Conservation (phyloP, 305 asterid genomes). For the Rubia peregrina region DNA sequence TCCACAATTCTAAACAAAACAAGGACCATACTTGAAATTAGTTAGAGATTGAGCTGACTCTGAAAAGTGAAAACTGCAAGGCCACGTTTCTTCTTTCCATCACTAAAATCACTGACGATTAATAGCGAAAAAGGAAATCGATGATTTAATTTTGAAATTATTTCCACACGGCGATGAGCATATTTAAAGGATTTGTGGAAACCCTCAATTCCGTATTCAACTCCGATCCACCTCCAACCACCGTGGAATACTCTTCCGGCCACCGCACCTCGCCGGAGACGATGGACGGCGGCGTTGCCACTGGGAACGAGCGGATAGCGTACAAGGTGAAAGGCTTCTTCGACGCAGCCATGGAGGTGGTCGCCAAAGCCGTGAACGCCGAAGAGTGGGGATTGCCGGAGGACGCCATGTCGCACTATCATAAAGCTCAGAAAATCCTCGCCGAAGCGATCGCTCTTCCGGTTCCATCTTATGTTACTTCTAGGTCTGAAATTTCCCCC, state of each 20-base stretch:
- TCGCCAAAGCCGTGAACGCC: constrained; percentile 82
- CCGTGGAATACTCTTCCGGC: constrained; percentile 23
- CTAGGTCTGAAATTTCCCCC: constrained; percentile 41
- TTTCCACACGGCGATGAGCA: constrained; percentile 37
- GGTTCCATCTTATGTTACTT: constrained; percentile 75
- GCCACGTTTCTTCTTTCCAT: neutral
- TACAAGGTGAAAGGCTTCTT: constrained; percentile 83
- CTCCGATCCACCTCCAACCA: constrained; percentile 30
- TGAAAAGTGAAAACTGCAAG: neutral
- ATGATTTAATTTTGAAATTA: neutral
- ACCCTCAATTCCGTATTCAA: constrained; percentile 50
- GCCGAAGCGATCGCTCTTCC: constrained; percentile 78
- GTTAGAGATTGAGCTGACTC: neutral
- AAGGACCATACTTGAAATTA: neutral
- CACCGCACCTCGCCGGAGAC: constrained; percentile 19
- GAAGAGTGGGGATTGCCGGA: constrained; percentile 94
- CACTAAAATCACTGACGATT: neutral
- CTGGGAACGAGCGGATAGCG: constrained; percentile 89
- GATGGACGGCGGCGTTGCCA: constrained; percentile 61
- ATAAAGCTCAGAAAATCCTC: constrained; percentile 61
- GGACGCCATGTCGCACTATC: constrained; percentile 63
- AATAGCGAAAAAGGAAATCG: neutral
- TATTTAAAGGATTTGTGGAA: constrained; percentile 50
- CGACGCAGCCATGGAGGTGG: constrained; percentile 83
- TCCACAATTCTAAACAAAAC: neutral